phyloP scores from a whole-genome alignment of 192 early-diverging fungal species.

The Phlyctochytrium bullatum region DNA sequence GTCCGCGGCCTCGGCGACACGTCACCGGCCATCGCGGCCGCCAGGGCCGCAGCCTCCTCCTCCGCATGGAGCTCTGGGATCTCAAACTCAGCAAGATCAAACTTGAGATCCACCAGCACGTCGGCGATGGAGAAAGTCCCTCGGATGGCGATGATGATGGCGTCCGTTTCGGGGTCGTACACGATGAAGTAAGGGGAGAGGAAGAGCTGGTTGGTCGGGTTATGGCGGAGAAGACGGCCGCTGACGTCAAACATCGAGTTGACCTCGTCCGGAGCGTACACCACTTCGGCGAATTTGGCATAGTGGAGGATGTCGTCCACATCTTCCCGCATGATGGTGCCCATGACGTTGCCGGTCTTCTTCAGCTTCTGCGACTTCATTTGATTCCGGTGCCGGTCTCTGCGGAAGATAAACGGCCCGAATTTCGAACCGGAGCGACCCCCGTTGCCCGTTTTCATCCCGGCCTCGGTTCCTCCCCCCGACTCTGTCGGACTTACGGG shows the following conservation, averaged over 20 bases:
- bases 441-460: no score
- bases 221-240: background rate
- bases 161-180: constrained; percentile 30
- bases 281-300: constrained; percentile 30
- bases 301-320: constrained; percentile 31
- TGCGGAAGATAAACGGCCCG: no score
- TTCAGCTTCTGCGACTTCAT: no score
- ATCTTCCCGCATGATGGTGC: constrained; percentile 7
- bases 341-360: background rate
- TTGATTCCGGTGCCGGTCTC: no score
- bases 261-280: constrained; percentile 14
- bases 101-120: constrained; percentile 35
- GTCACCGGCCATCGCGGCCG: no score
- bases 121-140: constrained; percentile 37
- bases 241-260: background rate
- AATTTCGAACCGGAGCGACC: no score
- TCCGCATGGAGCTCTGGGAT: constrained; percentile 21
- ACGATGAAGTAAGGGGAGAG: constrained; percentile 32
- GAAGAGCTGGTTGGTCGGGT: constrained; percentile 30
- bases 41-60: background rate
- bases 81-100: constrained; percentile 27
- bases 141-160: constrained; percentile 34
- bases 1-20: background rate
- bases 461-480: no score
- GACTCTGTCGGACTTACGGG: no score